Conservation (phyloP, 2,329 filamentous ascomycete genomes). For the Ophiostoma pallidulum region DNA sequence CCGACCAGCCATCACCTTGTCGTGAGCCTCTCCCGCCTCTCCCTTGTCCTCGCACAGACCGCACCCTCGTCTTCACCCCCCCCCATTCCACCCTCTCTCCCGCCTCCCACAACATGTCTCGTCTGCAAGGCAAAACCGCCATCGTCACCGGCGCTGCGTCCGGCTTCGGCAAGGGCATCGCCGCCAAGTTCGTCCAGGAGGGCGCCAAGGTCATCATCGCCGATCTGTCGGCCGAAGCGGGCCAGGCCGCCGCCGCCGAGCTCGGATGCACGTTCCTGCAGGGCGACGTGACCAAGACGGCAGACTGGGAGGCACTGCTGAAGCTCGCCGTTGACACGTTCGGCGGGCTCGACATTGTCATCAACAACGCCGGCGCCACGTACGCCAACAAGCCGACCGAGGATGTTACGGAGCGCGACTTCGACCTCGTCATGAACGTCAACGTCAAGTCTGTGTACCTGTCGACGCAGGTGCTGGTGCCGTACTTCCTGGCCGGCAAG, state of each 20-base stretch:
- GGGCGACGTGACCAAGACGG: conserved; percentile 41
- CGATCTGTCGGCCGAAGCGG: conserved; percentile 40
- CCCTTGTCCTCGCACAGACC: too few species aligned
- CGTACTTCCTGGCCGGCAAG: conserved; percentile 48
- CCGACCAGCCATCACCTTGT: too few species aligned
- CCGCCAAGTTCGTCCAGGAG: conserved; percentile 25
- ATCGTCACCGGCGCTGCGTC: conserved; percentile 46
- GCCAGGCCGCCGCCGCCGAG: conserved; percentile 32
- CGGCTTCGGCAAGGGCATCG: conserved; percentile 48
- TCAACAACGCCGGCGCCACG: conserved; percentile 52
- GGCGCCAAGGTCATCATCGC: conserved; percentile 23
- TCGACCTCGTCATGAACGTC: conserved; percentile 56
- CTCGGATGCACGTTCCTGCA: conserved; percentile 31
- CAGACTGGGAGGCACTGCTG: conserved; percentile 44
- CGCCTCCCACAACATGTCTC: conserved; percentile 14
- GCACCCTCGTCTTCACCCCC: background rate
- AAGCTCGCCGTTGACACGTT: conserved; percentile 34
- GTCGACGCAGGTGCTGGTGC: conserved; percentile 49
- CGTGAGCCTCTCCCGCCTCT: too few species aligned
- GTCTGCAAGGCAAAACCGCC: conserved; percentile 44
- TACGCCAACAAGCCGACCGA: conserved; percentile 54
- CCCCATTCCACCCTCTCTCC: background rate
- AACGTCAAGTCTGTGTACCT: conserved; percentile 60
- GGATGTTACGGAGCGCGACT: conserved; percentile 56
- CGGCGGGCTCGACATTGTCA: conserved; percentile 45